These are phyloP conservation scores for Cetradonia linearis DNA, from an alignment of 495 filamentous ascomycete genomes.

Conservation along the genomic window DNA sequence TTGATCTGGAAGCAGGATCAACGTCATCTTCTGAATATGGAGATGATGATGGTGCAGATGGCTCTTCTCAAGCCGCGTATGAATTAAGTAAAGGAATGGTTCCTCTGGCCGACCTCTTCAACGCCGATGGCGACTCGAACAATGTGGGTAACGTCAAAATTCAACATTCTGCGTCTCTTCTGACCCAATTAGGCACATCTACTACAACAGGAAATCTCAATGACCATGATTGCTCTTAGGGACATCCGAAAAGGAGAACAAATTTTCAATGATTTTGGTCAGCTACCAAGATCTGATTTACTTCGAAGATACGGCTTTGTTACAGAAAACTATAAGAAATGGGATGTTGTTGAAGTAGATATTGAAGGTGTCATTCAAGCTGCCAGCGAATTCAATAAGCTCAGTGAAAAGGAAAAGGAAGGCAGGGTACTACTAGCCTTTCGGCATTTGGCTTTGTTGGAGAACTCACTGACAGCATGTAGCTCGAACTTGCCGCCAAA, in stretches of 20 bases:
- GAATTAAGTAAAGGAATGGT: slow-evolving; percentile 74
- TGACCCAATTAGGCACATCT: slow-evolving; percentile 43
- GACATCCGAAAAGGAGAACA: slow-evolving; percentile 58
- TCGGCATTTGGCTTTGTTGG: slow-evolving; percentile 31
- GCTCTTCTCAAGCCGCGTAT: slow-evolving; percentile 58
- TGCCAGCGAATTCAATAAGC: slow-evolving; percentile 24
- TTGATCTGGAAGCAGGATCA: slow-evolving; percentile 57
- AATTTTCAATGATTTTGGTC: slow-evolving; percentile 86
- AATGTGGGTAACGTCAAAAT: slow-evolving; percentile 40
- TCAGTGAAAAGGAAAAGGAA: slow-evolving; percentile 24
- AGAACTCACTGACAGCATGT: slow-evolving; percentile 2
- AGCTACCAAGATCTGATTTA: slow-evolving; percentile 69
- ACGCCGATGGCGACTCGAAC: slow-evolving; percentile 72
- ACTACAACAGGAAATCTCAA: slow-evolving; percentile 52
- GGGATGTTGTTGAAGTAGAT: slow-evolving; percentile 75
- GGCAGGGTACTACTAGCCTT: slow-evolving; percentile 21
- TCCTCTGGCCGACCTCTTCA: slow-evolving; percentile 83
- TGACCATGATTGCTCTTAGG: slow-evolving; percentile 59
- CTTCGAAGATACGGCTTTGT: slow-evolving; percentile 85
- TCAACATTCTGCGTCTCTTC: background rate
- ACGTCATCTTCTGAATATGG: slow-evolving; percentile 36
- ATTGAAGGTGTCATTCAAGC: slow-evolving; percentile 44
- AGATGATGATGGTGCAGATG: slow-evolving; percentile 46
- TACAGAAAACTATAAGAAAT: slow-evolving; percentile 60
- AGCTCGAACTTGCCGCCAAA: slow-evolving; percentile 14